Percentiles rank a stretch among this genome's conserved stretches.
phyloP scores from a whole-genome alignment of 2,329 filamentous ascomycete genomes.

The Colletotrichum brevisporum region DNA sequence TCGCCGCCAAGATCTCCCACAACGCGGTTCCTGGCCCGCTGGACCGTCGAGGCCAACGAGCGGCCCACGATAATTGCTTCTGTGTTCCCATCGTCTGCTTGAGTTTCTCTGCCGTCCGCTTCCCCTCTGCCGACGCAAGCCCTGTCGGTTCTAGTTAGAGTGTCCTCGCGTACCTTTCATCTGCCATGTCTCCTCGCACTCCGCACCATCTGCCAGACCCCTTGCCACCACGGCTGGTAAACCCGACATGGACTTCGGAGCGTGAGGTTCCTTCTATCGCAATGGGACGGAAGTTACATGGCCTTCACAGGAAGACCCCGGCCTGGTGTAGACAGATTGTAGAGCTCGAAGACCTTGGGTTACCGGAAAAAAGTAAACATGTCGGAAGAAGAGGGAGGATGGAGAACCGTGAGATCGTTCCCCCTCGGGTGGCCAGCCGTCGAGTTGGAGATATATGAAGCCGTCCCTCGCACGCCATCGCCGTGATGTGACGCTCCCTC shows the following conservation, averaged over 20 bases:
- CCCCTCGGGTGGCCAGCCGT: not conserved
- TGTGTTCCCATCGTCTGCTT: not conserved
- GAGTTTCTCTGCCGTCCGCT: not conserved
- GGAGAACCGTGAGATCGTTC: rapidly evolving
- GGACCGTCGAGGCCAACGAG: slow-evolving; percentile 18
- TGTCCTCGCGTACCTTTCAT: too few species aligned
- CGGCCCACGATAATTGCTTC: slow-evolving; percentile 7
- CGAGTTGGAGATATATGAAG: slow-evolving; percentile 25
- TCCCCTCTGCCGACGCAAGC: not conserved
- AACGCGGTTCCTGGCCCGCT: slow-evolving; percentile 39
- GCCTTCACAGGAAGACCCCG: not conserved
- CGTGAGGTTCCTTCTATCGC: slow-evolving; percentile 16
- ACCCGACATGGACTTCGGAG: slow-evolving; percentile 24
- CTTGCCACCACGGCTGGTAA: not conserved
- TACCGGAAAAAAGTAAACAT: not conserved
- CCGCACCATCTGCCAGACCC: not conserved
- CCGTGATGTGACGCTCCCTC: not conserved
- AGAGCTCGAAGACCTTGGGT: not conserved
- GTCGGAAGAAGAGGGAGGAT: too few species aligned
- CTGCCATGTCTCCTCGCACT: not conserved
- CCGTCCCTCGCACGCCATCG: not conserved
- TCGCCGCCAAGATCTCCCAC: slow-evolving; percentile 20
- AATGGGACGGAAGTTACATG: slow-evolving; percentile 4
- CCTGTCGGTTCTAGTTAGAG: not conserved
- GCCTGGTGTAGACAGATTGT: not conserved